These are phyloP conservation scores for Hura crepitans DNA, from an alignment of 441 rosid genomes.

Conservation along the genomic window DNA sequence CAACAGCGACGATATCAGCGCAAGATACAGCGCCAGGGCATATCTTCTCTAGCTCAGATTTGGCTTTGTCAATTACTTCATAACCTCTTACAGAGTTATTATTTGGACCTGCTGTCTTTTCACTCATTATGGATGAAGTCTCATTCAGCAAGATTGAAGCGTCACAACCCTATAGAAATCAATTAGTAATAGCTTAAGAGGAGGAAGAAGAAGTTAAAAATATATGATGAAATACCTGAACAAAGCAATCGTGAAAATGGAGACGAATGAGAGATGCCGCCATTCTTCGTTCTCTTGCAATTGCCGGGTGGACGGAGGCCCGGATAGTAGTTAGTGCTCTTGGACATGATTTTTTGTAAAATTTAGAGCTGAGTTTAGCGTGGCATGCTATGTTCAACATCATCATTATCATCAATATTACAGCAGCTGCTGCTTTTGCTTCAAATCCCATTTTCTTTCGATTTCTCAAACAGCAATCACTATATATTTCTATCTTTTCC, in stretches of 20 bases:
- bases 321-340: conserved; percentile 45
- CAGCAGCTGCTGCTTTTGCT: background rate
- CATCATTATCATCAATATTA: background rate
- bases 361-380: conserved; percentile 41
- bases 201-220: conserved; percentile 37
- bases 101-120: conserved; percentile 37
- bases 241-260: too few species aligned
- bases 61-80: too few species aligned
- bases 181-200: background rate
- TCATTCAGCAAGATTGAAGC: conserved; percentile 51
- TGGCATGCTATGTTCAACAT: conserved; percentile 17
- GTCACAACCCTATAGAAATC: conserved; percentile 49
- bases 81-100: conserved; percentile 40
- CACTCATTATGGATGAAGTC: conserved; percentile 39
- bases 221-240: too few species aligned
- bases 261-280: too few species aligned
- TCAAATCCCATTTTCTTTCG: too few species aligned
- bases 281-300: conserved; percentile 54
- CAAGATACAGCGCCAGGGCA: conserved; percentile 63
- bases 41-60: conserved; percentile 37
- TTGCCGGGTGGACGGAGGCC: conserved; percentile 38
- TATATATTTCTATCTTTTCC: too few species aligned
- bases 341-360: conserved; percentile 44
- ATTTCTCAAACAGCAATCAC: too few species aligned
- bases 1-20: conserved; percentile 54